Conservation (phyloP, 106 monocot species). For the Dioscorea zingiberensis region DNA sequence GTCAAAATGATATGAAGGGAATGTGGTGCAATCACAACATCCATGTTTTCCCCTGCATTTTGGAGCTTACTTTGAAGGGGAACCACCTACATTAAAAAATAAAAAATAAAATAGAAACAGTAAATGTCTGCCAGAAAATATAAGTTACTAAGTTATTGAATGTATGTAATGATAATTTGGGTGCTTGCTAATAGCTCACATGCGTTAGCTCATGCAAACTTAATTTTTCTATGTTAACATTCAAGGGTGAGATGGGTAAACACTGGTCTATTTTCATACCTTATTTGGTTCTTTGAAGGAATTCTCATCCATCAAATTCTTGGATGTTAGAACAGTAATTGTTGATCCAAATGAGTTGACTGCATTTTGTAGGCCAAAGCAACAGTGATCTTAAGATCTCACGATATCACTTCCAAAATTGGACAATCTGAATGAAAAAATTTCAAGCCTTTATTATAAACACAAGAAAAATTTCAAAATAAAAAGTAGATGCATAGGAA, state of each 20-base stretch:
- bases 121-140: too few relatives aligned
- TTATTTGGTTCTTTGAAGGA: slow-evolving; percentile 72
- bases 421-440: slow-evolving; percentile 40
- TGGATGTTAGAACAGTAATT: slow-evolving; percentile 56
- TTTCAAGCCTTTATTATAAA: too few relatives aligned
- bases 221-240: too few relatives aligned
- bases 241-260: too few relatives aligned
- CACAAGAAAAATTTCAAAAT: too few relatives aligned
- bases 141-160: too few relatives aligned
- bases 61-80: slow-evolving; percentile 26
- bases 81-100: slow-evolving; percentile 34
- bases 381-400: slow-evolving; percentile 52
- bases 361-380: slow-evolving; percentile 46
- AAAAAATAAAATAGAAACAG: too few relatives aligned
- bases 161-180: too few relatives aligned
- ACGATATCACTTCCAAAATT: slow-evolving; percentile 65
- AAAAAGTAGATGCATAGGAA: too few relatives aligned
- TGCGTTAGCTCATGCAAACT: background rate
- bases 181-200: background rate
- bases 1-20: slow-evolving; percentile 62
- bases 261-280: too few relatives aligned
- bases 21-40: slow-evolving; percentile 27
- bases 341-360: slow-evolving; percentile 41
- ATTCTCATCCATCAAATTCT: slow-evolving; percentile 67
- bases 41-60: slow-evolving; percentile 62